Evolutionary conservation across 495 filamentous ascomycete species (phyloP).

Genomic region (Tuber magnatum): DNA sequence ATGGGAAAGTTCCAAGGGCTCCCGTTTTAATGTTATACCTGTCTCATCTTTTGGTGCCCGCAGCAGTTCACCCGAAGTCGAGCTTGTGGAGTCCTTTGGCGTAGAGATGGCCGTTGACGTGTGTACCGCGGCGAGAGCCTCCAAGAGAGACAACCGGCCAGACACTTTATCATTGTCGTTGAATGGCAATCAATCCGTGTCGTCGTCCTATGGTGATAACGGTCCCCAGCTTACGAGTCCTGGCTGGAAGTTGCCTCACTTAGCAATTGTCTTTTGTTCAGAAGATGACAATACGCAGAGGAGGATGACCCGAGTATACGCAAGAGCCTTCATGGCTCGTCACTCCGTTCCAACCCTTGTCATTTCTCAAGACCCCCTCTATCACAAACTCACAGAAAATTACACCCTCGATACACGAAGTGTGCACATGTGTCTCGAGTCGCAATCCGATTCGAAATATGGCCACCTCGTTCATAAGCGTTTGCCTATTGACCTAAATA

Average conservation of each 20-base stretch:
- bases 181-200: conserved; percentile 50
- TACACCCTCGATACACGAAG: conserved; percentile 50
- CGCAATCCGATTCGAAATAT: conserved; percentile 49
- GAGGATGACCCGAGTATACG: conserved; percentile 49
- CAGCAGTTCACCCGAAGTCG: conserved; percentile 57
- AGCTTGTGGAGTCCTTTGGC: conserved; percentile 61
- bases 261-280: conserved; percentile 63
- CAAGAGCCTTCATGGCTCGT: conserved; percentile 57
- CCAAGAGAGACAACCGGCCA: conserved; percentile 44
- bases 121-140: conserved; percentile 52
- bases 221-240: conserved; percentile 48
- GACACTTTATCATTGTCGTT: conserved; percentile 52
- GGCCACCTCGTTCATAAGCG: conserved; percentile 51
- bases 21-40: conserved; percentile 67
- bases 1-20: conserved; percentile 46
- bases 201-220: conserved; percentile 46
- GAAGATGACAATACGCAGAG: conserved; percentile 48
- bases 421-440: conserved; percentile 65
- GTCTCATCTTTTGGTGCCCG: conserved; percentile 62
- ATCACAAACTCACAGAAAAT: conserved; percentile 45
- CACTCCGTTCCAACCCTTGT: conserved; percentile 61
- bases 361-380: conserved; percentile 57
- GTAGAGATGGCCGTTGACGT: conserved; percentile 69
- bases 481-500: conserved; percentile 64
- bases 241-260: conserved; percentile 62